A percentile compares a stretch with the other conserved stretches of the same genome.
Conservation (phyloP, 1,284 basidiomycete genomes). For the Singerocomus inundabilis region DNA sequence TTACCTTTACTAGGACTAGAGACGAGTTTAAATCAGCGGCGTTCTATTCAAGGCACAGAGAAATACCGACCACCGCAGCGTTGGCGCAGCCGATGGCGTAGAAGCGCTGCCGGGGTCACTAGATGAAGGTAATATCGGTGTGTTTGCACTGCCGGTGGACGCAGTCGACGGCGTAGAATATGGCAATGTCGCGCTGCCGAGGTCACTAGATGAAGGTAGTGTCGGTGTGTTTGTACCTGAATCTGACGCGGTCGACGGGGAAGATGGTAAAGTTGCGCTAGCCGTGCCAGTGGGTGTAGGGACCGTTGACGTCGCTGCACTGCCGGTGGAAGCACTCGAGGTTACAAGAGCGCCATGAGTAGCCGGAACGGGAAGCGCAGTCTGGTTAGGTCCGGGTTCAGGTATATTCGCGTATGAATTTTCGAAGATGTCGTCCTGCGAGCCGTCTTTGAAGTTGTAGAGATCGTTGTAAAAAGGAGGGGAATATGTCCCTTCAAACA, state of each 20-base stretch:
- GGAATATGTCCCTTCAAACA: constrained; percentile 42
- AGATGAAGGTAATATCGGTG: too few relatives aligned
- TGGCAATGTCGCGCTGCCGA: neutral
- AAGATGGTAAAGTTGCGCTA: too few relatives aligned
- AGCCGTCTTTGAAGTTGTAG: constrained; percentile 46
- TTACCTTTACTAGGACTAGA: constrained; percentile 5
- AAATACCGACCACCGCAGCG: constrained; percentile 20
- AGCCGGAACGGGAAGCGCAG: constrained; percentile 18
- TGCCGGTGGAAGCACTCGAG: neutral
- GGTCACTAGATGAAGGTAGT: neutral
- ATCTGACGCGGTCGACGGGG: too few relatives aligned
- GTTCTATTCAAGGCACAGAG: neutral
- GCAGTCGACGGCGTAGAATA: constrained; percentile 5
- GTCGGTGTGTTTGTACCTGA: too few relatives aligned
- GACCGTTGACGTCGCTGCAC: neutral
- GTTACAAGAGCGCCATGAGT: neutral
- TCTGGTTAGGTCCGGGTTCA: constrained; percentile 26
- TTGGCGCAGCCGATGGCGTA: too few relatives aligned
- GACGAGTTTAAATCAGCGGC: neutral
- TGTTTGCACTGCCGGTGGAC: too few relatives aligned
- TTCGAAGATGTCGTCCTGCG: constrained; percentile 50
- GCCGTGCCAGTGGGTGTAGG: too few relatives aligned
- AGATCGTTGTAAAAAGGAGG: constrained; percentile 45
- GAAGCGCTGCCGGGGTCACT: too few relatives aligned
- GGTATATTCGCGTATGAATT: constrained; percentile 22